Evolutionary conservation across 1,139 yeast genomes (phyloP).

Genomic region (Yamadazyma taylorii): DNA sequence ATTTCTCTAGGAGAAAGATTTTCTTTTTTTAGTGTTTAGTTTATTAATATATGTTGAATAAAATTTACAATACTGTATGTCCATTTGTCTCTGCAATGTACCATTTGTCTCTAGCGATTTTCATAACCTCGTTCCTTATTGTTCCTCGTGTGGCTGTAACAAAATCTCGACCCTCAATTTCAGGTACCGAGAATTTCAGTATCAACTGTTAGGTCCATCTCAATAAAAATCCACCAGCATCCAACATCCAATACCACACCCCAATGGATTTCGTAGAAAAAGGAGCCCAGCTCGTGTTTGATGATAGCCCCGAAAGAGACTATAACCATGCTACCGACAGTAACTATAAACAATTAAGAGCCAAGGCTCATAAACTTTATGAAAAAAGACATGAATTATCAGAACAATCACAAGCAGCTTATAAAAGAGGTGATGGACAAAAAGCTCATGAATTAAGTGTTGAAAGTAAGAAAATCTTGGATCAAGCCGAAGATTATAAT

Average conservation of each 20-base stretch:
- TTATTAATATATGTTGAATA: constrained; percentile 3
- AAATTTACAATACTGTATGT: no score
- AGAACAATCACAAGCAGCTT: constrained; percentile 75
- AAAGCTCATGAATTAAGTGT: constrained; percentile 74
- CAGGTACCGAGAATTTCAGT: constrained; percentile 2
- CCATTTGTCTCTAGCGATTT: no score
- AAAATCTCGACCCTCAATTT: neutral
- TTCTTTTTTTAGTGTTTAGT: constrained; percentile 4
- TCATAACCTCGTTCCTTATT: no score
- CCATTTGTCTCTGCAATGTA: no score
- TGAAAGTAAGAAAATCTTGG: constrained; percentile 58
- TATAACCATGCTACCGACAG: constrained; percentile 73
- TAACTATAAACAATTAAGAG: constrained; percentile 64
- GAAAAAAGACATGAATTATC: constrained; percentile 56
- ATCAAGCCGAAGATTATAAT: constrained; percentile 68
- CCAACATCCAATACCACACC: neutral
- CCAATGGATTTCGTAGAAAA: constrained; percentile 28
- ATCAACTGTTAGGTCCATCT: constrained; percentile 3
- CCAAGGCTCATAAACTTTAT: constrained; percentile 67
- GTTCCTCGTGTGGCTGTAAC: no score
- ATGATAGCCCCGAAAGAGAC: constrained; percentile 41
- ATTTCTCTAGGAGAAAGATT: neutral
- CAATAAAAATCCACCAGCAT: constrained; percentile 4
- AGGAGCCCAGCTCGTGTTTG: constrained; percentile 39
- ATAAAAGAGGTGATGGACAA: constrained; percentile 66